Percentiles rank a stretch among this genome's conserved stretches.
phyloP scores from a whole-genome alignment of 2,329 filamentous ascomycete genomes.

The Cladophialophora exuberans region DNA sequence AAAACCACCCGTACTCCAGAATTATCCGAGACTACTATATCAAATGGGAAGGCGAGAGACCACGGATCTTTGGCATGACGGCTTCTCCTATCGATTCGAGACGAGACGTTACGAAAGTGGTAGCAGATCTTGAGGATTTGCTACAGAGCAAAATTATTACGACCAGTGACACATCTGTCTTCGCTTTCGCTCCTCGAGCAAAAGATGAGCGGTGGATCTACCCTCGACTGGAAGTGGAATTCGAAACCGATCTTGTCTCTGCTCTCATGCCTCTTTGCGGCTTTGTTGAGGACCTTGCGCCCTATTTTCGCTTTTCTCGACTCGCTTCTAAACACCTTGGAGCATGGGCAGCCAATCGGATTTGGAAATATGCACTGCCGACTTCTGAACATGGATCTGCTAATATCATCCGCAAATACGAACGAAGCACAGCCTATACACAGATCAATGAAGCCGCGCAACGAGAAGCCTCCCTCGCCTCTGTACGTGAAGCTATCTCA shows the following conservation, averaged over 20 bases:
- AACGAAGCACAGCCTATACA: conserved; percentile 20
- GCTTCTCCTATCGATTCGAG: conserved; percentile 90
- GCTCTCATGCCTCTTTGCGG: conserved; percentile 58
- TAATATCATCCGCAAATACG: conserved; percentile 20
- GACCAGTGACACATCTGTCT: conserved; percentile 61
- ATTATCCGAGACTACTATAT: conserved; percentile 89
- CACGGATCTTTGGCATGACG: conserved; percentile 93
- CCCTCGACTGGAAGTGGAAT: conserved; percentile 55
- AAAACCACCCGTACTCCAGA: conserved; percentile 83
- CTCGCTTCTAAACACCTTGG: conserved; percentile 70
- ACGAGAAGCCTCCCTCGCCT: conserved; percentile 17
- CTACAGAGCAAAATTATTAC: conserved; percentile 85
- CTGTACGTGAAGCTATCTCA: conserved; percentile 19
- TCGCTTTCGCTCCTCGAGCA: conserved; percentile 63
- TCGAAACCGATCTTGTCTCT: conserved; percentile 67
- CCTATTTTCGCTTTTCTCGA: conserved; percentile 63
- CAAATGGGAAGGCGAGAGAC: conserved; percentile 54
- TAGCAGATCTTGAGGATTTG: conserved; percentile 70
- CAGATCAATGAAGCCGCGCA: conserved; percentile 14
- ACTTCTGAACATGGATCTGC: conserved; percentile 21
- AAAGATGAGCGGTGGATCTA: conserved; percentile 62
- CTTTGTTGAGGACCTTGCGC: conserved; percentile 56
- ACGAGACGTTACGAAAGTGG: conserved; percentile 70
- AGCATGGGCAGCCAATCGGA: conserved; percentile 79
- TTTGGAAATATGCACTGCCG: conserved; percentile 73